Percentiles rank a stretch among this genome's conserved stretches.
Conservation (phyloP, 2,329 filamentous ascomycete genomes). For the Raffaelea ambrosiae region DNA sequence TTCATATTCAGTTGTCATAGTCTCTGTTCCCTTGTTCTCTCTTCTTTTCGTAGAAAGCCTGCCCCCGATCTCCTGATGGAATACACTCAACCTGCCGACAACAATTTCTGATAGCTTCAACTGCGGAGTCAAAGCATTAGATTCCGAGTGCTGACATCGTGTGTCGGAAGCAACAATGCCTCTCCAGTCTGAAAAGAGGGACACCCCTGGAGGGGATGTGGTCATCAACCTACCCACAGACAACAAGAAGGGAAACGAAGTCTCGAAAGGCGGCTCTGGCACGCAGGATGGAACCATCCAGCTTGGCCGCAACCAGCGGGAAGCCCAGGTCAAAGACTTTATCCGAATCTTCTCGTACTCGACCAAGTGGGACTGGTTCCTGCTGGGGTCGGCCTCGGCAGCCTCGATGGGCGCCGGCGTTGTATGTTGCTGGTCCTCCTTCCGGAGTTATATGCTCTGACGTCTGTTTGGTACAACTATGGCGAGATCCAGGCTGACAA, state of each 20-base stretch:
- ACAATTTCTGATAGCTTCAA: background rate
- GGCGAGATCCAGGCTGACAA: too few relatives aligned
- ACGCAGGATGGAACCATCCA: slow-evolving; percentile 25
- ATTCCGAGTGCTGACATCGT: too few relatives aligned
- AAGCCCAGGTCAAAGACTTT: slow-evolving; percentile 37
- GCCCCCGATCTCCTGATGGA: too few relatives aligned
- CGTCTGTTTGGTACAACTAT: too few relatives aligned
- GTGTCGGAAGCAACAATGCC: too few relatives aligned
- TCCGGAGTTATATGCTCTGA: too few relatives aligned
- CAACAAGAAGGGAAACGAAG: background rate
- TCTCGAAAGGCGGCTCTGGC: background rate
- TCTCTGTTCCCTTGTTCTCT: background rate
- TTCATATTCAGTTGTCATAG: too few relatives aligned
- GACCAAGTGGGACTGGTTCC: slow-evolving; percentile 39
- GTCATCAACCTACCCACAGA: background rate
- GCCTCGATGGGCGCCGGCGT: slow-evolving; percentile 44
- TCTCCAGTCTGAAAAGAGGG: too few relatives aligned
- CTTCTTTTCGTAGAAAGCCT: background rate
- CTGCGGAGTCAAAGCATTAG: background rate
- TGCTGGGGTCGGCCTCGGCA: slow-evolving; percentile 36
- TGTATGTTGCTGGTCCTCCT: slow-evolving; percentile 18
- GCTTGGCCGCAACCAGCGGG: slow-evolving; percentile 39
- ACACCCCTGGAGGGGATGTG: background rate
- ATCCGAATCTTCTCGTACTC: slow-evolving; percentile 46
- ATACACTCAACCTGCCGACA: too few relatives aligned